phyloP scores from a whole-genome alignment of 1,139 yeast genomes.

The Pichia cactophila region DNA sequence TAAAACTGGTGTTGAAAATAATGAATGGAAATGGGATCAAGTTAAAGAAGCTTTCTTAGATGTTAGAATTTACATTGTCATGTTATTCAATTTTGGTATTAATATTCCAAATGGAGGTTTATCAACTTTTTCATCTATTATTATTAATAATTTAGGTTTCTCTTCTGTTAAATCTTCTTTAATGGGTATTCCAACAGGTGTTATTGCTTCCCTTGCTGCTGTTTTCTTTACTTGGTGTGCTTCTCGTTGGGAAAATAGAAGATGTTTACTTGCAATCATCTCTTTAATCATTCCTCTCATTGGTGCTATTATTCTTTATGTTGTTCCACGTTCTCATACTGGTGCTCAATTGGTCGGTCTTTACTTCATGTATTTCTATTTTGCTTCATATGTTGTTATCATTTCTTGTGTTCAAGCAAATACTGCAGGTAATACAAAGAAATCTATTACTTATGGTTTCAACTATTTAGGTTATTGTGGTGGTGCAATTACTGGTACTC shows the following conservation, averaged over 20 bases:
- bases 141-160: constrained; percentile 38
- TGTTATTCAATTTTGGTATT: constrained; percentile 23
- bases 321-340: constrained; percentile 21
- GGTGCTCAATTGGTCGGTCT: constrained; percentile 38
- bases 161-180: constrained; percentile 34
- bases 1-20: constrained; percentile 36
- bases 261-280: constrained; percentile 1
- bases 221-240: constrained; percentile 25
- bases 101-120: constrained; percentile 35
- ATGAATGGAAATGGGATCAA: constrained; percentile 21
- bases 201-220: neutral
- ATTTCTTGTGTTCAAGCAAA: constrained; percentile 28
- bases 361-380: constrained; percentile 21
- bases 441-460: constrained; percentile 45
- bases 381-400: constrained; percentile 1
- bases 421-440: constrained; percentile 43
- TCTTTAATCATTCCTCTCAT: constrained; percentile 6
- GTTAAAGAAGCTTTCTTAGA: constrained; percentile 18
- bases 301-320: constrained; percentile 18
- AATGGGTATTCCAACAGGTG: constrained; percentile 35
- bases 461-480: constrained; percentile 49
- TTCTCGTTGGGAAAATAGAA: constrained; percentile 30
- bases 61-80: constrained; percentile 26
- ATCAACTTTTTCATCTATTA: constrained; percentile 31
- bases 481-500: constrained; percentile 57